Evolutionary conservation across 2,329 filamentous ascomycete species (phyloP).

Genomic region (Penicillium expansum): DNA sequence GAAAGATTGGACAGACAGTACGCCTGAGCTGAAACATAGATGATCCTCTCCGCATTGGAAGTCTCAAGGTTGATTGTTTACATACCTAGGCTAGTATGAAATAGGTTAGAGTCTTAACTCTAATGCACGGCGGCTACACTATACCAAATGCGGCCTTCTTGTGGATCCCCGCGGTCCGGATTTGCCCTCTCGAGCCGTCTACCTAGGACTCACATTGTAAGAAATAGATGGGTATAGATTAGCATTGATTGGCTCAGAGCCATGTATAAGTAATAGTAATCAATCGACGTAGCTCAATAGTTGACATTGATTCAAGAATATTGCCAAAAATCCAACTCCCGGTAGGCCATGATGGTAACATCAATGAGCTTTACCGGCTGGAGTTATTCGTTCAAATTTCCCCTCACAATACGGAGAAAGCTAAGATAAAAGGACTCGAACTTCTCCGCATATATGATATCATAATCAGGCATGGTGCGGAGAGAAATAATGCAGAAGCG

Average conservation of each 20-base stretch:
- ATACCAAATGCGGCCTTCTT: not conserved
- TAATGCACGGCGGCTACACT: conserved; percentile 15
- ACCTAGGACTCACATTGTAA: not conserved
- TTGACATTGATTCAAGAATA: not conserved
- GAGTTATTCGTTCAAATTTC: not conserved
- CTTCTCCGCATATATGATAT: not conserved
- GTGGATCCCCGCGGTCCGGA: not conserved
- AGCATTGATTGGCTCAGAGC: not conserved
- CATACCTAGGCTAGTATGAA: not conserved
- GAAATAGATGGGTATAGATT: not conserved
- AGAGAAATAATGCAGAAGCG: too few species aligned
- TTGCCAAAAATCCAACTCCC: not conserved
- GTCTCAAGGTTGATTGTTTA: not conserved
- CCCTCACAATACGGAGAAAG: not conserved
- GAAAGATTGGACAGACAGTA: not conserved
- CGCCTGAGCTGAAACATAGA: not conserved
- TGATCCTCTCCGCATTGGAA: not conserved
- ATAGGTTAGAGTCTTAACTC: not conserved
- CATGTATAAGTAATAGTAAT: not conserved
- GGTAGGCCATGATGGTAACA: not conserved
- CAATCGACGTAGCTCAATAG: not conserved
- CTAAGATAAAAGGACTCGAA: not conserved
- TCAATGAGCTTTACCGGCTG: not conserved
- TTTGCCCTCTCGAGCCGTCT: not conserved
- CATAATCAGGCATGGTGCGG: not conserved